Evolutionary conservation across 23 red algal genomes (phyloP).

Genomic region (Gracilaria vermiculophylla): DNA sequence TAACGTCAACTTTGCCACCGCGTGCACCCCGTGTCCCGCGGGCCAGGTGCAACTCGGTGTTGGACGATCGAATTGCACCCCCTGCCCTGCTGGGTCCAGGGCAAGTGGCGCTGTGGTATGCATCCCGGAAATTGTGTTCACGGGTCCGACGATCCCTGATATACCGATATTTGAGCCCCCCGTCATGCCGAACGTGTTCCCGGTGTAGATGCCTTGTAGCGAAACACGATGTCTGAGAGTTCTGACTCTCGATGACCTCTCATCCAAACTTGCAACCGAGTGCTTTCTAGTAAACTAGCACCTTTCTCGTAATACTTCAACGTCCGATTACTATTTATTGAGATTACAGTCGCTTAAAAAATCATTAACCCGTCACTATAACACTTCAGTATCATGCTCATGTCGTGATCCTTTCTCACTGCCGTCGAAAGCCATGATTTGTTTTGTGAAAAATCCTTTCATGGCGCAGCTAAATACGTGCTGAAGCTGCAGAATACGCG

Average conservation of each 20-base stretch:
- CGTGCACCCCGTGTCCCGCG: slow-evolving; percentile 2
- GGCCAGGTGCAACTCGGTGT: neutral
- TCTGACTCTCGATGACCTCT: neutral
- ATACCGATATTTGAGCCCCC: neutral
- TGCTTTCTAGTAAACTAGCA: neutral
- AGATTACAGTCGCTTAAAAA: no score
- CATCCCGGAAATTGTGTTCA: neutral
- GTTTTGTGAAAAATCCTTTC: no score
- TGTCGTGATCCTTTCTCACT: no score
- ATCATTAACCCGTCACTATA: no score
- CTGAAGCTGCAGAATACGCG: no score
- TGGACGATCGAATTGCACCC: neutral
- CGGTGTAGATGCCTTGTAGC: neutral
- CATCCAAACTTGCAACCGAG: neutral
- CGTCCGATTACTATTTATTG: no score
- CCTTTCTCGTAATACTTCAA: no score
- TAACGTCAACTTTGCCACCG: neutral
- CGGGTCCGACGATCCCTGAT: neutral
- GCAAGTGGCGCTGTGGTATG: neutral
- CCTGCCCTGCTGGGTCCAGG: neutral
- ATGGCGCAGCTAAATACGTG: no score
- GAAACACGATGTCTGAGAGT: no score
- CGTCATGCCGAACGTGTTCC: neutral
- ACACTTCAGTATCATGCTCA: no score
- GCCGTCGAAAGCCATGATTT: no score